Evolutionary conservation across 768 basidiomycete species (phyloP), one percentile per base, ranked within the genome.

Genomic region (Podaxis sp.): DNA sequence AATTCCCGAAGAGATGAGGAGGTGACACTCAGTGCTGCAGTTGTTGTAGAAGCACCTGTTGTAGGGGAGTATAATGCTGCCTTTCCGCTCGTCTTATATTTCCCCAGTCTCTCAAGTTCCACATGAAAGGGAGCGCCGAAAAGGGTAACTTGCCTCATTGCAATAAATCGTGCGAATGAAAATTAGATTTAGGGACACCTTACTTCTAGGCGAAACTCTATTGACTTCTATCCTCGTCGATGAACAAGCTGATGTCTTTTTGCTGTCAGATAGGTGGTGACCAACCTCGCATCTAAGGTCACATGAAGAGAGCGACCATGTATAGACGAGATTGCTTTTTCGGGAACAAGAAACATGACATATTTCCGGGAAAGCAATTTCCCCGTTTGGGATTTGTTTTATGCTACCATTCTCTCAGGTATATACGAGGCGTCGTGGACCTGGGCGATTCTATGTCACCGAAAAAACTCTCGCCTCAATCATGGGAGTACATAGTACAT

Each of bases 301-400:
- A 27, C 50, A 23, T 50, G 47, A 53, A 60, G 23, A 44, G 14
- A 32, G 38, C 44, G 59, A 9, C 42, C 51, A 35, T 14, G 46
- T 60, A 21, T 46, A 23, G 59, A 60, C 51, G 59, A 47, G 35
- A 52, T 60, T 60, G 2, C 59, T n/a, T 46, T 13, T 53, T 47
- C 46, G 16, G 40, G 59, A 46, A 60, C 59, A 60, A 60, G 59
- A 25, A 35, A 7, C 37, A 25, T 2, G 6, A 14, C 23, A 11
- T 57, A 28, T 48, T 48, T 14, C 14, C 25, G 13, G 21, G 14
- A 10, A 3, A 13, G 7, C 18, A 1, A 11, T 35, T 21, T 23
- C 59, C 25, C 59, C 51, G 21, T 60, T 53, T 60, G 51, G 38
- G 18, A 9, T 13, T 60, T 52, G 47, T 23, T 48, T 48, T 27